Evolutionary conservation across 2,329 filamentous ascomycete species (phyloP), one percentile per base, ranked within the genome.

Genomic region (Fusarium sp.): DNA sequence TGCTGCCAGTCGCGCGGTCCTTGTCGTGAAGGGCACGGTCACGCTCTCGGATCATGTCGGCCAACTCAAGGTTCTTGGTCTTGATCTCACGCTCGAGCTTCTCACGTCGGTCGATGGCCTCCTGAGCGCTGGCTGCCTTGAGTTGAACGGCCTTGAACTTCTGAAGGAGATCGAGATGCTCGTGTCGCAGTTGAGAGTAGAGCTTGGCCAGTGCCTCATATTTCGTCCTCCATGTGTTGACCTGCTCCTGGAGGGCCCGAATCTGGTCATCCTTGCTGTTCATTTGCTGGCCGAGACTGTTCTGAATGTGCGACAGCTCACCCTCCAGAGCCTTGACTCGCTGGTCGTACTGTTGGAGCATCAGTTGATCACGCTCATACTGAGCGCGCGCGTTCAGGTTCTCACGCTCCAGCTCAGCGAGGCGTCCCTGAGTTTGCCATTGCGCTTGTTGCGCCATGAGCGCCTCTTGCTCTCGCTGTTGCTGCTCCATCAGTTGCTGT

Each of bases 51-150:
- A 99, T 99, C 96, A 99, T 98, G 81, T 98, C 94, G 36, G 96
- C 96, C 69, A 99, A 84, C 82, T 99, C 96, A n/a, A 99, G 86
- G 80, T 99, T 99, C 89, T 99, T 99, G 35, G 95, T 98, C 89
- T 99, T 99, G 81, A 99, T 93, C 84, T 99, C 96, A 38, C 95
- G 92, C 84, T 98, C 94, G 57, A 99, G 88, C 85, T 97, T 97
- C 84, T 99, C 96, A 13, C 95, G 92, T 76, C 90, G 91, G 63
- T 98, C 96, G 71, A 98, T 97, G 3, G 96, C 96, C 84, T 99
- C 96, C 80, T 98, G 95, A 0, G 96, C 96, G 9, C 95, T 98
- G 20, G 95, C 94, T 4, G 96, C 96, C 86, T 98, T 99, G 71
- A 98, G 88, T 81, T 98, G 97, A 41, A 98, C 93, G 11, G 91